Conservation (phyloP, 768 basidiomycete species). For the Boletus pseudo-olivaceus region DNA sequence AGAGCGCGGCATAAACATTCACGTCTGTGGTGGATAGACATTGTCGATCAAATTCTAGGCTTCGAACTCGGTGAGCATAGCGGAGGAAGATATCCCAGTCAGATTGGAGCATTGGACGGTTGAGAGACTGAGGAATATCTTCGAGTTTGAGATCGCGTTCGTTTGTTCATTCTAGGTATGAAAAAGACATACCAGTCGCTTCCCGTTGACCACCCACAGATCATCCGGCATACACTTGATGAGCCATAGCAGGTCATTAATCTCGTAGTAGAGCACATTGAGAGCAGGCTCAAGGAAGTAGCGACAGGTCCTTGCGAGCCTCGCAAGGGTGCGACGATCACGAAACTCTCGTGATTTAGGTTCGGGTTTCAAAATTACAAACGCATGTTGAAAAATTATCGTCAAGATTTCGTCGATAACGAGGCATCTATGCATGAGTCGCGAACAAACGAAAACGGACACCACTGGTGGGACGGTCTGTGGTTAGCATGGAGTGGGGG, state of each 20-base stretch:
- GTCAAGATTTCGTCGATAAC: conserved; percentile 33
- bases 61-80: conserved; percentile 29
- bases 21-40: conserved; percentile 21
- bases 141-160: conserved; percentile 9
- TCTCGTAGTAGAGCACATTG: conserved; percentile 30
- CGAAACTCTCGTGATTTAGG: conserved; percentile 28
- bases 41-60: conserved; percentile 30
- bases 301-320: conserved; percentile 31
- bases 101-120: conserved; percentile 17
- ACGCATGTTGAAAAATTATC: conserved; percentile 30
- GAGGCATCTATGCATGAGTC: conserved; percentile 33
- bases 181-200: conserved; percentile 24
- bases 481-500: conserved; percentile 4
- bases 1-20: conserved; percentile 19
- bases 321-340: conserved; percentile 30
- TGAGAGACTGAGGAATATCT: conserved; percentile 17
- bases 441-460: conserved; percentile 10
- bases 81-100: conserved; percentile 30
- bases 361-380: conserved; percentile 26
- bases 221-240: conserved; percentile 31
- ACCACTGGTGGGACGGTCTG: conserved; percentile 6
- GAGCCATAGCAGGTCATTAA: conserved; percentile 30
- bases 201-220: conserved; percentile 31
- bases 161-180: neutral
- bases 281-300: conserved; percentile 33